phyloP scores from a whole-genome alignment of 2,329 filamentous ascomycete species.

The Ascochyta koolunga region DNA sequence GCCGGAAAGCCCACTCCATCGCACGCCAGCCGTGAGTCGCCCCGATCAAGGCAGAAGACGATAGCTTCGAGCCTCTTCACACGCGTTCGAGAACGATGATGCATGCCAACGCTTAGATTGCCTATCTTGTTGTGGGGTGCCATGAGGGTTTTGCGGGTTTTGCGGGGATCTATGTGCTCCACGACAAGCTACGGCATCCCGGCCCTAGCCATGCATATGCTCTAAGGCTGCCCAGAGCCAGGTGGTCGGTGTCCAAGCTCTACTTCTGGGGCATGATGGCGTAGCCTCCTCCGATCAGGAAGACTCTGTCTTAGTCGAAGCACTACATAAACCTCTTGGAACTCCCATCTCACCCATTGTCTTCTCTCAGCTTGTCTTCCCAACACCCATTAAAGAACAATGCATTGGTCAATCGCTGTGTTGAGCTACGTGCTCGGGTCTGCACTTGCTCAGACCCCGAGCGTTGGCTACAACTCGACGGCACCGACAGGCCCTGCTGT shows the following conservation, averaged over 20 bases:
- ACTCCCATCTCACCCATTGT: slow-evolving; percentile 6
- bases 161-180: slow-evolving; percentile 24
- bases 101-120: slow-evolving; percentile 22
- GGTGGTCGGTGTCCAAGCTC: slow-evolving; percentile 18
- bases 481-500: slow-evolving; percentile 27
- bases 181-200: slow-evolving; percentile 26
- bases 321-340: slow-evolving; percentile 23
- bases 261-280: slow-evolving; percentile 23
- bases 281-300: slow-evolving; percentile 13
- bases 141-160: slow-evolving; percentile 27
- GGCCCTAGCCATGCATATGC: slow-evolving; percentile 8
- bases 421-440: slow-evolving; percentile 35
- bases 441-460: slow-evolving; percentile 28
- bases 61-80: slow-evolving; percentile 12
- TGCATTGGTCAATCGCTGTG: slow-evolving; percentile 31
- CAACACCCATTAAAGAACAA: slow-evolving; percentile 11
- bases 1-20: slow-evolving; percentile 8
- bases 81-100: slow-evolving; percentile 21
- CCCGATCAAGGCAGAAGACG: slow-evolving; percentile 15
- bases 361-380: slow-evolving; percentile 6
- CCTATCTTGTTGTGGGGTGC: slow-evolving; percentile 27
- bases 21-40: slow-evolving; percentile 1
- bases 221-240: slow-evolving; percentile 21
- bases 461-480: slow-evolving; percentile 2
- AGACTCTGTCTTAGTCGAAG: slow-evolving; percentile 8